Evolutionary conservation across 2,329 filamentous ascomycete species (phyloP).

Genomic region (Tolypocladium ophioglossoides): DNA sequence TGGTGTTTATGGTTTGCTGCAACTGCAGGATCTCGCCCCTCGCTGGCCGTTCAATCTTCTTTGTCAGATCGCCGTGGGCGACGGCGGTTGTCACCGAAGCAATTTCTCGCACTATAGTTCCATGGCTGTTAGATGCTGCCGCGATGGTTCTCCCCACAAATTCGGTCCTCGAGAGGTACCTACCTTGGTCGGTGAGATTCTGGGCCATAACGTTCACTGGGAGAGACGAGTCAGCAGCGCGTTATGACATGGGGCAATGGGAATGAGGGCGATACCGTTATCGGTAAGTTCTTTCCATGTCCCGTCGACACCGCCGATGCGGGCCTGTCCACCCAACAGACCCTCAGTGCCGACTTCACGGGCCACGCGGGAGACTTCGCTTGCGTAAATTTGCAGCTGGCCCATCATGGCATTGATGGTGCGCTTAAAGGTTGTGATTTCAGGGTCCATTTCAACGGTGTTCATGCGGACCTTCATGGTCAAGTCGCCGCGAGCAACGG

Average conservation of each 20-base stretch:
- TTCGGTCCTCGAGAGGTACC: background rate
- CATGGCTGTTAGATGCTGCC: constrained; percentile 5
- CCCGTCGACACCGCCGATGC: constrained; percentile 87
- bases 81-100: constrained; percentile 77
- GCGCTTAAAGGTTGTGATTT: constrained; percentile 95
- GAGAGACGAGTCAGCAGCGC: constrained; percentile 9
- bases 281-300: constrained; percentile 97
- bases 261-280: constrained; percentile 47
- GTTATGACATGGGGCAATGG: background rate
- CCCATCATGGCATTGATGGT: constrained; percentile 99
- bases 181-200: constrained; percentile 67
- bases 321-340: constrained; percentile 84
- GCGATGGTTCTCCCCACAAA: background rate
- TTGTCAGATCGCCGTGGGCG: constrained; percentile 70
- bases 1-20: constrained; percentile 80
- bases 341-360: constrained; percentile 95
- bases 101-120: constrained; percentile 59
- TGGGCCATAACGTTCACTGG: constrained; percentile 75
- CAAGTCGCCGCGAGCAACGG: constrained; percentile 87
- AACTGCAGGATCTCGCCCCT: constrained; percentile 74
- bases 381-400: constrained; percentile 91
- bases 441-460: constrained; percentile 91
- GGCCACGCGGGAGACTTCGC: constrained; percentile 88
- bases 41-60: constrained; percentile 74
- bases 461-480: constrained; percentile 97